Evolutionary conservation across 1,284 basidiomycete genomes (phyloP).

Genomic region (Takashimella tepidaria): DNA sequence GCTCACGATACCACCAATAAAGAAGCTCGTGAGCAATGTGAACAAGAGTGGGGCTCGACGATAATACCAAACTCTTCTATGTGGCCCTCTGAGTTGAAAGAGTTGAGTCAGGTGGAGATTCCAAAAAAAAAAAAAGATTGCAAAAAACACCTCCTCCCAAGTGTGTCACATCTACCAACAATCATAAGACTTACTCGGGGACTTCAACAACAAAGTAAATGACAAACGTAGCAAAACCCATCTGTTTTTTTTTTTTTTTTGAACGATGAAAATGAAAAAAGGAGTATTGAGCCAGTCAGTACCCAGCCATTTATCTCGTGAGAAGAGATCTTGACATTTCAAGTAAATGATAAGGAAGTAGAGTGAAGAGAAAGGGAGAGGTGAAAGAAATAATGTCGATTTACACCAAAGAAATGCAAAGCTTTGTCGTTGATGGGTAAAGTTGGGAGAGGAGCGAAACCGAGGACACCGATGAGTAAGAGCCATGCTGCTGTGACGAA

Average conservation of each 20-base stretch:
- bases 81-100: conserved; percentile 23
- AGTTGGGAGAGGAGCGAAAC: conserved; percentile 41
- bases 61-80: conserved; percentile 45
- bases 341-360: neutral
- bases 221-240: conserved; percentile 45
- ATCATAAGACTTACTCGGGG: conserved; percentile 35
- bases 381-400: conserved; percentile 9
- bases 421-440: conserved; percentile 47
- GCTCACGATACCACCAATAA: conserved; percentile 41
- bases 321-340: too few species aligned
- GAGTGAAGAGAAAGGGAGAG: too few species aligned
- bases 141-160: neutral
- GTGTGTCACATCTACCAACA: neutral
- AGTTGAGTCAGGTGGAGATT: too few species aligned
- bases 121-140: too few species aligned
- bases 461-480: conserved; percentile 40
- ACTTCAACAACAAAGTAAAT: conserved; percentile 46
- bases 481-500: conserved; percentile 44
- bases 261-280: neutral
- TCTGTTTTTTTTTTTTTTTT: too few species aligned
- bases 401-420: conserved; percentile 46
- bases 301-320: too few species aligned
- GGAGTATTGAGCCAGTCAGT: conserved; percentile 1
- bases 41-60: conserved; percentile 42
- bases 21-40: conserved; percentile 36